phyloP scores from a whole-genome alignment of 2,329 filamentous ascomycete species.

The Aspergillus bombycis region DNA sequence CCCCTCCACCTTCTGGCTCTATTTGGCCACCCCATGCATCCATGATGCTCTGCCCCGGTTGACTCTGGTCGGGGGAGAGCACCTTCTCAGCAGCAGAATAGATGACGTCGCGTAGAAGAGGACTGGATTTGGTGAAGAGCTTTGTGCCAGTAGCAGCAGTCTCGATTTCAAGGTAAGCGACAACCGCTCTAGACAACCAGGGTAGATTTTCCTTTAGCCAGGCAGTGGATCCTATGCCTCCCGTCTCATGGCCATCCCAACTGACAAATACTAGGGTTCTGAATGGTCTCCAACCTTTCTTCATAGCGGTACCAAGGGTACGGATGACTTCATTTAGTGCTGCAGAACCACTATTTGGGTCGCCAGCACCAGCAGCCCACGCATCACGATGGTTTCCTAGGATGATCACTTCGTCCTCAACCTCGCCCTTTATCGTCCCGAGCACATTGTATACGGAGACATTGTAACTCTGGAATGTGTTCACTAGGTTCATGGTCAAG shows the following conservation, averaged over 20 bases:
- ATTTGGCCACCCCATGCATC: not conserved
- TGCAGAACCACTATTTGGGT: not conserved
- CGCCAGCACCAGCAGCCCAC: not conserved
- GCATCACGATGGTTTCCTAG: not conserved
- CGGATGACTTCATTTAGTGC: not conserved
- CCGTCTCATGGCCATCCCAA: not conserved
- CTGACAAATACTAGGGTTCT: not conserved
- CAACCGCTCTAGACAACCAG: not conserved
- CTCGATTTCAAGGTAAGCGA: not conserved
- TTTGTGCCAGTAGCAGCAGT: not conserved
- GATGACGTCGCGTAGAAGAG: not conserved
- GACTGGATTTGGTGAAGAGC: not conserved
- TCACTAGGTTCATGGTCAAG: not conserved
- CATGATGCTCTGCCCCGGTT: not conserved
- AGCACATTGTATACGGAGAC: not conserved
- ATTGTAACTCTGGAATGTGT: accelerated
- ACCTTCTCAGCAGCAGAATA: not conserved
- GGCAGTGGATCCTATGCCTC: not conserved
- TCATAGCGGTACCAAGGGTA: not conserved
- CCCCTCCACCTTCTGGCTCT: not conserved
- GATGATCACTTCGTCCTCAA: not conserved
- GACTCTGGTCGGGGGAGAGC: not conserved
- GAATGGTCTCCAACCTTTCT: not conserved
- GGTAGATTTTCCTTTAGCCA: not conserved
- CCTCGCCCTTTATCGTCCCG: not conserved